Evolutionary conservation across 306 rosid genomes (phyloP).

Genomic region (Cajanus cajan): DNA sequence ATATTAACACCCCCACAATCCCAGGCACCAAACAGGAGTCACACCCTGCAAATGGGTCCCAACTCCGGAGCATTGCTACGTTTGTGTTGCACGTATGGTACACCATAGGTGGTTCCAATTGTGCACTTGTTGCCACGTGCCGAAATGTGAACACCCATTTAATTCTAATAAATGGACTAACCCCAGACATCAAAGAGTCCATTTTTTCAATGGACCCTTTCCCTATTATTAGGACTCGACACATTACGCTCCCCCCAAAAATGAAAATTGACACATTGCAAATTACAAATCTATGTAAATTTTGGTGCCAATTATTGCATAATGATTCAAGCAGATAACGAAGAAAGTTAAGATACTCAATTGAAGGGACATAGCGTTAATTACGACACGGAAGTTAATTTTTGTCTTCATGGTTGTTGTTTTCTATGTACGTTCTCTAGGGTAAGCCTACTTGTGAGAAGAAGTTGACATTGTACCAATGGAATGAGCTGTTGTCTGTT

Average conservation of each 20-base stretch:
- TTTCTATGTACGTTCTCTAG: not conserved
- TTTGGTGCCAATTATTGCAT: not conserved
- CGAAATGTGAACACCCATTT: slow-evolving; percentile 5
- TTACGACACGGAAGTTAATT: not conserved
- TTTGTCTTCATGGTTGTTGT: slow-evolving; percentile 8
- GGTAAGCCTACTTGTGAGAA: not conserved
- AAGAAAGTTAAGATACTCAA: not conserved
- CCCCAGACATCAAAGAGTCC: slow-evolving; percentile 32
- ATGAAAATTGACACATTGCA: not conserved
- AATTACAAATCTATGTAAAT: slow-evolving; percentile 5
- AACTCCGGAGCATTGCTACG: not conserved
- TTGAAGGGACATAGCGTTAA: not conserved
- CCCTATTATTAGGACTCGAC: slow-evolving; percentile 7
- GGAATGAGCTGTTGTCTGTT: slow-evolving; percentile 49
- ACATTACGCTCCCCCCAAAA: not conserved
- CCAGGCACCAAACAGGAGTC: slow-evolving; percentile 35
- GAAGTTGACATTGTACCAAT: slow-evolving; percentile 39
- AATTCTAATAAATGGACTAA: slow-evolving; percentile 34
- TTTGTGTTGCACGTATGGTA: slow-evolving; percentile 26
- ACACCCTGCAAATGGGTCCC: not conserved
- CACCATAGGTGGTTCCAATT: slow-evolving; percentile 22
- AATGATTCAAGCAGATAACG: not conserved
- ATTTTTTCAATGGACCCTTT: not conserved
- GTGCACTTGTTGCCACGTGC: slow-evolving; percentile 36
- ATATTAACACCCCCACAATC: slow-evolving; percentile 22